phyloP scores from a whole-genome alignment of 805 yeast species.

The Kockiozyma suomiensis region DNA sequence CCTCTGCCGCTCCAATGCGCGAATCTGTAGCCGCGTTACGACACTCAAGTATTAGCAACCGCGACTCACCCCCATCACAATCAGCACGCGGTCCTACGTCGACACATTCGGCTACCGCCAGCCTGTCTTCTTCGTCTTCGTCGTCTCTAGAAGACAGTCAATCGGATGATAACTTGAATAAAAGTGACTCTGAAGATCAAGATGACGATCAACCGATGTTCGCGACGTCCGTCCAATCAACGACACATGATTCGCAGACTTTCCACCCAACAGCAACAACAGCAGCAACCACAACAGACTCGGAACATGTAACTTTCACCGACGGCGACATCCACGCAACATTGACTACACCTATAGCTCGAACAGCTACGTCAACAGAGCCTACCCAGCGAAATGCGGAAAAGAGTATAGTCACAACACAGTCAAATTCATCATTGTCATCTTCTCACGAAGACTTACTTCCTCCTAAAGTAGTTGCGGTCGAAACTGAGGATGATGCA shows the following conservation, averaged over 20 bases:
- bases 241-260: too few species aligned
- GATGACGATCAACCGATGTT: slow-evolving; percentile 18
- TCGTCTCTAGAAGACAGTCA: not conserved
- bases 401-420: too few species aligned
- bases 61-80: not conserved
- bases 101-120: not conserved
- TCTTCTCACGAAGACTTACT: slow-evolving; percentile 15
- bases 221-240: slow-evolving; percentile 4
- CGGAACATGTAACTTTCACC: too few species aligned
- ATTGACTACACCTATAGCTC: too few species aligned
- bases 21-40: not conserved
- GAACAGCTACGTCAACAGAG: too few species aligned
- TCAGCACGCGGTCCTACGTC: not conserved
- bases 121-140: not conserved
- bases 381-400: too few species aligned
- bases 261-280: too few species aligned
- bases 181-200: not conserved
- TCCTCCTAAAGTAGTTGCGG: not conserved
- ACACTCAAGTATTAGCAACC: not conserved
- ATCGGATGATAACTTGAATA: slow-evolving; percentile 3
- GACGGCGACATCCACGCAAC: too few species aligned
- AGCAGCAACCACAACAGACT: not conserved
- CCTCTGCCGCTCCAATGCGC: not conserved
- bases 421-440: not conserved
- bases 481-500: not conserved